Percentiles rank a stretch among this genome's conserved stretches.
Conservation (phyloP, 1,284 basidiomycete species). For the Leccinum angustisporum region DNA sequence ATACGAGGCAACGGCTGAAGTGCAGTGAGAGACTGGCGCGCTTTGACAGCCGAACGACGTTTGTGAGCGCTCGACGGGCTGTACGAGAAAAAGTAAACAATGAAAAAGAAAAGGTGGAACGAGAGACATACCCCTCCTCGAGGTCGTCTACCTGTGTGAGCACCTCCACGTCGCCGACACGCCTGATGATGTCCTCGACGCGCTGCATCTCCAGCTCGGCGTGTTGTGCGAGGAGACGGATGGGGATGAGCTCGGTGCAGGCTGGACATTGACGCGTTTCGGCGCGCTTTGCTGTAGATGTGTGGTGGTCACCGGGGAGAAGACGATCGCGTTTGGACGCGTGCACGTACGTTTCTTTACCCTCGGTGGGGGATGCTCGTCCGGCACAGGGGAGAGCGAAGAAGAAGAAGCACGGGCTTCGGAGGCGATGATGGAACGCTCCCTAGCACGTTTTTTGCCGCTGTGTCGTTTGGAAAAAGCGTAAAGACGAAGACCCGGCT, state of each 20-base stretch:
- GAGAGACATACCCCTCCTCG: conserved; percentile 43
- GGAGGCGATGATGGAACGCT: neutral
- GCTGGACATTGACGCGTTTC: conserved; percentile 73
- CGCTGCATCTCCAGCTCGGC: conserved; percentile 63
- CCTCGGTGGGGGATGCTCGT: conserved; percentile 8
- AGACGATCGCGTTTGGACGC: conserved; percentile 28
- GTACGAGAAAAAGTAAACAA: neutral
- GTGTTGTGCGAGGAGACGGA: conserved; percentile 64
- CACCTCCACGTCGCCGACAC: conserved; percentile 54
- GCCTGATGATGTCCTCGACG: conserved; percentile 61
- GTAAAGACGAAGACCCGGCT: neutral
- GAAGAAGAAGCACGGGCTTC: conserved; percentile 14
- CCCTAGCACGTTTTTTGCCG: conserved; percentile 29
- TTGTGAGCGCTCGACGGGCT: conserved; percentile 40
- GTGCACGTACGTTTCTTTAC: conserved; percentile 32
- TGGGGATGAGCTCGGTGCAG: conserved; percentile 66
- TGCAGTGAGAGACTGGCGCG: conserved; percentile 52
- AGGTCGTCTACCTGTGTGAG: conserved; percentile 42
- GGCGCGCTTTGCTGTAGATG: conserved; percentile 61
- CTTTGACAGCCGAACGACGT: conserved; percentile 65
- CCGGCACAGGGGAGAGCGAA: conserved; percentile 31
- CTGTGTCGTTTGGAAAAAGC: conserved; percentile 9
- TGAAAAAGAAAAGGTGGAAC: neutral
- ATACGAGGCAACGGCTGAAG: conserved; percentile 27
- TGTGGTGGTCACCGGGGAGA: conserved; percentile 46